These are phyloP conservation scores for Protomyces gravidus DNA, from an alignment of 1,139 yeast species.

Conservation along the genomic window DNA sequence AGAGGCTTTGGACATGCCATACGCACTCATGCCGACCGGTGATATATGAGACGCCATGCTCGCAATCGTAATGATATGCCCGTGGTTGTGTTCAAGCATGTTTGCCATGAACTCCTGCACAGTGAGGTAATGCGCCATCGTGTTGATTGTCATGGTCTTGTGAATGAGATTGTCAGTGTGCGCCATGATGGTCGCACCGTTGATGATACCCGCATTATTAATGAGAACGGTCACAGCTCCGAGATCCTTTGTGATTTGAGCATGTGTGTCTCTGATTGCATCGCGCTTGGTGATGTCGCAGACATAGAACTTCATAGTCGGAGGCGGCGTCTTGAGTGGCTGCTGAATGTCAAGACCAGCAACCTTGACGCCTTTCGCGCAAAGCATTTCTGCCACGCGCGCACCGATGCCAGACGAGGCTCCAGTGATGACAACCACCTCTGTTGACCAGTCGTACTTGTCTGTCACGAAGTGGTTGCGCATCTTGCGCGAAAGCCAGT, in stretches of 20 bases:
- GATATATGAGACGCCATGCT: slow-evolving; percentile 66
- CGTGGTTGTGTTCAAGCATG: slow-evolving; percentile 58
- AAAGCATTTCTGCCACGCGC: slow-evolving; percentile 53
- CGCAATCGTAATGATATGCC: slow-evolving; percentile 77
- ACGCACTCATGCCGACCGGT: slow-evolving; percentile 46
- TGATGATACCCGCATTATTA: slow-evolving; percentile 74
- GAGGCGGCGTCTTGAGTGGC: slow-evolving; percentile 41
- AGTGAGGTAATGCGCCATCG: slow-evolving; percentile 65
- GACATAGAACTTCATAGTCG: slow-evolving; percentile 47
- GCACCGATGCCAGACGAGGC: slow-evolving; percentile 74
- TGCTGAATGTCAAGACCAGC: slow-evolving; percentile 59
- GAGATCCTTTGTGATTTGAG: slow-evolving; percentile 39
- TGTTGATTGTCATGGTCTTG: slow-evolving; percentile 58
- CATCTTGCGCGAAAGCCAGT: slow-evolving; percentile 2
- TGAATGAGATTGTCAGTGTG: slow-evolving; percentile 44
- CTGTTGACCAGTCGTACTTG: slow-evolving; percentile 37
- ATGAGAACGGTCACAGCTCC: slow-evolving; percentile 65
- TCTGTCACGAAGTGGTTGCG: slow-evolving; percentile 14
- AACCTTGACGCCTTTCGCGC: slow-evolving; percentile 47
- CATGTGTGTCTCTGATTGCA: slow-evolving; percentile 44
- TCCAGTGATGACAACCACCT: slow-evolving; percentile 72
- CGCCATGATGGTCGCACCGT: slow-evolving; percentile 52
- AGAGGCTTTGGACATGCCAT: slow-evolving; percentile 89
- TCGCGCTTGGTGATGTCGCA: slow-evolving; percentile 64
- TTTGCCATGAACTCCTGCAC: slow-evolving; percentile 66